Evolutionary conservation across 345 rosid species (phyloP).

Genomic region (Iberis pinnata): DNA sequence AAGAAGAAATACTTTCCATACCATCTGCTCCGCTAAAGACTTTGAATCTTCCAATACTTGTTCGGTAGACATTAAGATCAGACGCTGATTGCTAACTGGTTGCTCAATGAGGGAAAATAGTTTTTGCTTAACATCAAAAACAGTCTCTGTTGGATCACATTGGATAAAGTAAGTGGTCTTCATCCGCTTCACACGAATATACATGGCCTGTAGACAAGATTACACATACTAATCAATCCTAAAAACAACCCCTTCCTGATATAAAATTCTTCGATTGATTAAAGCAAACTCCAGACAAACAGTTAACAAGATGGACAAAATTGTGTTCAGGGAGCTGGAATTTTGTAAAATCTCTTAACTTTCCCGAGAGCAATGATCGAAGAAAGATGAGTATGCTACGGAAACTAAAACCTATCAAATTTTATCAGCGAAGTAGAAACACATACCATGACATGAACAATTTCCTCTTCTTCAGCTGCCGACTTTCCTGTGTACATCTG

Average conservation of each 20-base stretch:
- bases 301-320: neutral
- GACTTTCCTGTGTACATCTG: slow-evolving; percentile 1
- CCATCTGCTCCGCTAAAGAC: slow-evolving; percentile 80
- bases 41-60: slow-evolving; percentile 70
- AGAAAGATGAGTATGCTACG: neutral
- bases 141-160: slow-evolving; percentile 81
- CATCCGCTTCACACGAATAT: slow-evolving; percentile 80
- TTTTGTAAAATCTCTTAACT: neutral
- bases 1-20: slow-evolving; percentile 14
- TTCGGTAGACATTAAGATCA: slow-evolving; percentile 51
- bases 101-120: slow-evolving; percentile 56
- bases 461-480: slow-evolving; percentile 7
- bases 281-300: slow-evolving; percentile 6
- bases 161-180: slow-evolving; percentile 82
- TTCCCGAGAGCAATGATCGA: slow-evolving; percentile 4
- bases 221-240: slow-evolving; percentile 1
- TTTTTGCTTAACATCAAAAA: slow-evolving; percentile 65
- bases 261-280: neutral
- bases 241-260: neutral
- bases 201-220: slow-evolving; percentile 57
- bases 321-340: neutral
- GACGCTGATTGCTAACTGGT: slow-evolving; percentile 58
- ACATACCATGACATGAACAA: neutral
- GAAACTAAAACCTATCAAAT: slow-evolving; percentile 7
- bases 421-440: neutral